Evolutionary conservation across 164 flowering plant species (phyloP), one percentile per base, ranked within the genome.

Genomic region (Magnolia sinica): DNA sequence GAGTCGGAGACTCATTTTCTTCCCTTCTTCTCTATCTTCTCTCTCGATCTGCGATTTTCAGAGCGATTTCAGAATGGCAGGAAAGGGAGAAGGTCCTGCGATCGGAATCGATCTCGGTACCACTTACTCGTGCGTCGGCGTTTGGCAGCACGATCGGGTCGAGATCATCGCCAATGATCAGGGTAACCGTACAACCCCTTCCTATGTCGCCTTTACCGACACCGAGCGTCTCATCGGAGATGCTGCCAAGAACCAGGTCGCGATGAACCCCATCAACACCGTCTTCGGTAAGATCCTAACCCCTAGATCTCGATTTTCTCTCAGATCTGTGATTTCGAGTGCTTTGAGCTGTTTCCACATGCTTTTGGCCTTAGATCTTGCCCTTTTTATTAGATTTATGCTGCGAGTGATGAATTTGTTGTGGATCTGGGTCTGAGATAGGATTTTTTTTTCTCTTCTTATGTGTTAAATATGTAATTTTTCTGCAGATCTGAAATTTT

Each of bases 21-120:
- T 14, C 18, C 11, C n/a, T 3, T 31, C 55, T 19, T 8, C 20
- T 8, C 10, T 70, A 7, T n/a, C 55, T 70, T 49, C 9, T 2
- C 73, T 70, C 55, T 16, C 27, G 4, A 0, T 18, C 16, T 49
- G 8, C 0, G 20, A n/a, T 49, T 70, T 19, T 31, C 73, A 55
- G 45, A 55, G 16, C 18, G n/a, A 27, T 49, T 19, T 3, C 18
- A n/a, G 8, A 73, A 87, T 87, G 89, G 82, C 88, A 24, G 86
- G 84, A 5, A 85, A 86, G 27, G 86, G 86, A 29, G 88, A 87
- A 55, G 88, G 88, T 24, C 87, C 87, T 20, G 90, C 86, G 69
- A 86, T 86, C 65, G 90, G 90, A 3, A 87, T 87, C 80, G 89
- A 87, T 80, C 84, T 87, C 29, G 89, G 89, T 0, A 86, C 87